Evolutionary conservation across 2,329 filamentous ascomycete genomes (phyloP).

Genomic region (Aspergillus melleus): DNA sequence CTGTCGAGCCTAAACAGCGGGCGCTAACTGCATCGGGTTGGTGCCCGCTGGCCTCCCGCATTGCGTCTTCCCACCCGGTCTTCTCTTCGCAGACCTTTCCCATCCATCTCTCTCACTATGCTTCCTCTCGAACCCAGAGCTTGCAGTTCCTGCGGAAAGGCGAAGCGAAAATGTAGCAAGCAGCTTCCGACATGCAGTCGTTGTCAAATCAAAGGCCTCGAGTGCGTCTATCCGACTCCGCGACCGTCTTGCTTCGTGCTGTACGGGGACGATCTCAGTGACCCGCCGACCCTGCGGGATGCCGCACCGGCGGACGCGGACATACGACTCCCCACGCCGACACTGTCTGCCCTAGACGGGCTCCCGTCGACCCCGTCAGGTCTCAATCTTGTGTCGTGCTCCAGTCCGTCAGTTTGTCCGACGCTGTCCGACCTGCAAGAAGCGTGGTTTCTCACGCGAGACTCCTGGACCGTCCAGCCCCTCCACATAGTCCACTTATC

Average conservation of each 20-base stretch:
- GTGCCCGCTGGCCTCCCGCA: too few relatives aligned
- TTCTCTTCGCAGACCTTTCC: neutral
- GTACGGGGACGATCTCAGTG: neutral
- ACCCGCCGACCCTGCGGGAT: neutral
- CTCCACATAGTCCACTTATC: neutral
- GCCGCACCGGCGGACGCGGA: too few relatives aligned
- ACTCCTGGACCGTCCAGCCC: neutral
- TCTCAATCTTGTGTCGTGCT: neutral
- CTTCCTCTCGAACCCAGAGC: neutral
- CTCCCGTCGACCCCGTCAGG: neutral
- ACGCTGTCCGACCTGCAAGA: neutral
- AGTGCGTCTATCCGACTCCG: neutral
- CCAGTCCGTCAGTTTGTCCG: neutral
- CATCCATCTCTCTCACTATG: neutral
- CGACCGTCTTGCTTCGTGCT: neutral
- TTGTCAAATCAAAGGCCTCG: neutral
- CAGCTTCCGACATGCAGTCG: neutral
- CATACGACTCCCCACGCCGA: neutral
- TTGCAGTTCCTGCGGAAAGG: neutral
- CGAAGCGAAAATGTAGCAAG: neutral
- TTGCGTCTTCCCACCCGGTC: neutral
- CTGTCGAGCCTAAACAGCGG: too few relatives aligned
- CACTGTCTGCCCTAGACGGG: neutral
- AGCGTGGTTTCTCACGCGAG: neutral
- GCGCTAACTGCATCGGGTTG: neutral